phyloP scores from a whole-genome alignment of 306 rosid genomes.

The Cicer bijugum region DNA sequence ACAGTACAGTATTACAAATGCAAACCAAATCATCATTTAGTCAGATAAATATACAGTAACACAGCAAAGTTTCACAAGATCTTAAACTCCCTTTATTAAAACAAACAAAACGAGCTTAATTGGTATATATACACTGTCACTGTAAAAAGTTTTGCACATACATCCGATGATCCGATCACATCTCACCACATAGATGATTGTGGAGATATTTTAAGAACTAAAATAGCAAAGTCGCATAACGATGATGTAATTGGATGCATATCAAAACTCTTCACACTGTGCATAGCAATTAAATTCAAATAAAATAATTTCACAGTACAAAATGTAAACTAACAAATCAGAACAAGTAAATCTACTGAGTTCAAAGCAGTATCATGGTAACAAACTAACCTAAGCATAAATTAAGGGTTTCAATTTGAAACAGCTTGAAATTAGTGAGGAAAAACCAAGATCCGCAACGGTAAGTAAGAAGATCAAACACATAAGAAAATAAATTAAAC shows the following conservation, averaged over 20 bases:
- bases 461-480: conserved; percentile 6
- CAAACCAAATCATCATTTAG: conserved; percentile 32
- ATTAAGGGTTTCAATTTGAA: conserved; percentile 5
- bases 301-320: background rate
- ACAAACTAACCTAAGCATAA: conserved; percentile 23
- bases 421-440: background rate
- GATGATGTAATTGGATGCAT: background rate
- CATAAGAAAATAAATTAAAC: background rate
- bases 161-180: background rate
- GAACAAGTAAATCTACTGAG: conserved; percentile 4
- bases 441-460: conserved; percentile 36
- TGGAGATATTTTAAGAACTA: background rate
- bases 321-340: conserved; percentile 11
- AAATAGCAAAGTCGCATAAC: background rate
- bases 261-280: background rate
- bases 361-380: conserved; percentile 33
- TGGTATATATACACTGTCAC: background rate
- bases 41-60: conserved; percentile 9
- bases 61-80: conserved; percentile 9
- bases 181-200: background rate
- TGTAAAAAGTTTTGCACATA: background rate
- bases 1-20: background rate
- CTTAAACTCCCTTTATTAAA: background rate
- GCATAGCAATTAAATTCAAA: background rate
- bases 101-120: background rate